These are phyloP conservation scores for Ustilago trichophora DNA, from an alignment of 1,284 basidiomycete genomes.

Conservation along the genomic window DNA sequence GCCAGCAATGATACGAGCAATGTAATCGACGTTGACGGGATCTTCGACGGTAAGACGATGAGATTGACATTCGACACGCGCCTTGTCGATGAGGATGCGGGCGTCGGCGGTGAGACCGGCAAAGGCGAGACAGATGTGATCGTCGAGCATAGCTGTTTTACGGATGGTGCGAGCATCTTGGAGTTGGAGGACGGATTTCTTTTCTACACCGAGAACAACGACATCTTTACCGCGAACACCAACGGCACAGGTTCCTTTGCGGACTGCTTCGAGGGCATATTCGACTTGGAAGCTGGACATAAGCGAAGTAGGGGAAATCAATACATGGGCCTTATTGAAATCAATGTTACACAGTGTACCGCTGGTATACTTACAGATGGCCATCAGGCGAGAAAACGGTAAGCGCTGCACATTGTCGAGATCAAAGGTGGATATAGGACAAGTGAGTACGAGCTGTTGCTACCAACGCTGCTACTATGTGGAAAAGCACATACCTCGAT, in stretches of 20 bases:
- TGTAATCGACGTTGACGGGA: constrained; percentile 97
- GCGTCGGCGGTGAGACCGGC: constrained; percentile 97
- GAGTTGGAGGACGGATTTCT: constrained; percentile 95
- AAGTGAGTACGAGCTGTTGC: too few species aligned
- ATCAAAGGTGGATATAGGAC: too few species aligned
- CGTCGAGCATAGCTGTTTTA: constrained; percentile 98
- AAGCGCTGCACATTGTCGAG: constrained; percentile 76
- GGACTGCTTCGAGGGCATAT: constrained; percentile 95
- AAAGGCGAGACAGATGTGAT: constrained; percentile 96
- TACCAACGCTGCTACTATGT: too few species aligned
- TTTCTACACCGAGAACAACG: constrained; percentile 97
- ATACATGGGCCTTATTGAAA: too few species aligned
- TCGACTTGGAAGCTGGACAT: constrained; percentile 83
- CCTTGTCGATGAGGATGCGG: constrained; percentile 96
- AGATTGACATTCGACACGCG: constrained; percentile 95
- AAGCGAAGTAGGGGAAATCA: too few species aligned
- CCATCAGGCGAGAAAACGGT: constrained; percentile 96
- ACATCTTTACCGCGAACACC: constrained; percentile 94
- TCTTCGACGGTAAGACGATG: constrained; percentile 98
- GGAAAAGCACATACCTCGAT: constrained; percentile 58
- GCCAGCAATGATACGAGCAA: constrained; percentile 95
- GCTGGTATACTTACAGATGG: too few species aligned
- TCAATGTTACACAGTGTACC: too few species aligned
- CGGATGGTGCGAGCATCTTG: constrained; percentile 97
- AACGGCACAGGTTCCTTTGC: constrained; percentile 97